Evolutionary conservation across 1,284 basidiomycete genomes (phyloP), one percentile per base, ranked within the genome.

Genomic region (Stereum hirsutum): DNA sequence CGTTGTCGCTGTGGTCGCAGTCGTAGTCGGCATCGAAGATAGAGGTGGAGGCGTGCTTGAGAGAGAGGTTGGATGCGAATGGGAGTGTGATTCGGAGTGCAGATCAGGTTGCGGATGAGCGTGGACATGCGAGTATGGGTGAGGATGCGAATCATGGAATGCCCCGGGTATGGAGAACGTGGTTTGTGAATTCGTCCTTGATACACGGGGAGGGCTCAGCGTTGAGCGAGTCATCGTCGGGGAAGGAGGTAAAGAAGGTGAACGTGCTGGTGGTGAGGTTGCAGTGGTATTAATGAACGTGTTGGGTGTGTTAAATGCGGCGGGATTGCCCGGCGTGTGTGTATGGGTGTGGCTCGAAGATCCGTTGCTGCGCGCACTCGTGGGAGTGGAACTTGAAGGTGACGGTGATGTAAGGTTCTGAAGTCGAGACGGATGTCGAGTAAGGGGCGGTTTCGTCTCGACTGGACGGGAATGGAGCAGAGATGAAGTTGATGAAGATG

Each of bases 81-180:
- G 62, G 62, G 49, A 66, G 51, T 12, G 70, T n/a, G n/a, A n/a
- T n/a, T n/a, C n/a, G n/a, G n/a, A n/a, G n/a, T n/a, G n/a, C n/a
- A n/a, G n/a, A n/a, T n/a, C n/a, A n/a, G n/a, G n/a, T n/a, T n/a
- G n/a, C n/a, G 68, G 19, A 55, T 69, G 30, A 68, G 50, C 14
- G 59, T 58, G 7, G 63, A 57, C 48, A 69, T 60, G 59, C 63
- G 66, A 34, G 57, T 59, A 1, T 70, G 58, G 3, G 68, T 62
- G 23, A 70, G 52, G 3, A 56, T n/a, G n/a, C n/a, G n/a, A n/a
- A n/a, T n/a, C n/a, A n/a, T n/a, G n/a, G n/a, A n/a, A n/a, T n/a
- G n/a, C n/a, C n/a, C n/a, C 49, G 0, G 57, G 31, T 0, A 60
- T 49, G 1, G 55, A 52, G 48, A 62, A 58, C 34, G 46, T 58